Evolutionary conservation across 1,284 basidiomycete genomes (phyloP).

Genomic region (Cryptococcus sp.): DNA sequence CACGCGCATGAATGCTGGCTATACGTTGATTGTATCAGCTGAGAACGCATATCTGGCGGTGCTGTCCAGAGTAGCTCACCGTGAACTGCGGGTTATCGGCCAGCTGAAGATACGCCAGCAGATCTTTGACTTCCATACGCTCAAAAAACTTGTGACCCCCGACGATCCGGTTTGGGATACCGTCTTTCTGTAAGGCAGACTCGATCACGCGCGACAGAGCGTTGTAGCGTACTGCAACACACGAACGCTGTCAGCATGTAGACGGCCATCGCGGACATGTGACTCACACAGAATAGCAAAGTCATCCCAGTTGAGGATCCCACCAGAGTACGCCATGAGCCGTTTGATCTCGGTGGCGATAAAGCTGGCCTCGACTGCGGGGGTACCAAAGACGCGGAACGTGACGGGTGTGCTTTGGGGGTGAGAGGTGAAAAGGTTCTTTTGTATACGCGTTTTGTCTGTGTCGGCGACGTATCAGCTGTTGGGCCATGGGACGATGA

Average conservation of each 20-base stretch:
- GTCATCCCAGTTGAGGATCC: conserved; percentile 68
- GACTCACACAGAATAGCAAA: conserved; percentile 72
- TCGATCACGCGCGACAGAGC: conserved; percentile 77
- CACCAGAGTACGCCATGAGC: conserved; percentile 68
- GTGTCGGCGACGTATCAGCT: conserved; percentile 52
- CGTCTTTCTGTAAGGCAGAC: conserved; percentile 68
- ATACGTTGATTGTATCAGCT: not conserved
- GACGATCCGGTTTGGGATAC: conserved; percentile 73
- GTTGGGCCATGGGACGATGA: not conserved
- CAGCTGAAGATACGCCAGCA: conserved; percentile 82
- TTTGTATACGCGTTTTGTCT: conserved; percentile 74
- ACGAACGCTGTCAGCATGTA: conserved; percentile 4
- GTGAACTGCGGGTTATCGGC: conserved; percentile 75
- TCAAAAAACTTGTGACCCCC: conserved; percentile 87
- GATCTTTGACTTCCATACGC: conserved; percentile 77
- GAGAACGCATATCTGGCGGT: not conserved
- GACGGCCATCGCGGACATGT: conserved; percentile 33
- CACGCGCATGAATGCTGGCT: conserved; percentile 71
- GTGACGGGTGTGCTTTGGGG: conserved; percentile 60
- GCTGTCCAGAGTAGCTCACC: conserved; percentile 28
- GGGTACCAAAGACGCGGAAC: conserved; percentile 40
- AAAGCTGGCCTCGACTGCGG: conserved; percentile 60
- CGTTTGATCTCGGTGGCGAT: conserved; percentile 79
- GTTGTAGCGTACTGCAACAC: conserved; percentile 68
- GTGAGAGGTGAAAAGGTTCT: conserved; percentile 72